Base-by-base conservation (phyloP, 1,284 basidiomycete species). In the Pterulicium gracile region DNA sequence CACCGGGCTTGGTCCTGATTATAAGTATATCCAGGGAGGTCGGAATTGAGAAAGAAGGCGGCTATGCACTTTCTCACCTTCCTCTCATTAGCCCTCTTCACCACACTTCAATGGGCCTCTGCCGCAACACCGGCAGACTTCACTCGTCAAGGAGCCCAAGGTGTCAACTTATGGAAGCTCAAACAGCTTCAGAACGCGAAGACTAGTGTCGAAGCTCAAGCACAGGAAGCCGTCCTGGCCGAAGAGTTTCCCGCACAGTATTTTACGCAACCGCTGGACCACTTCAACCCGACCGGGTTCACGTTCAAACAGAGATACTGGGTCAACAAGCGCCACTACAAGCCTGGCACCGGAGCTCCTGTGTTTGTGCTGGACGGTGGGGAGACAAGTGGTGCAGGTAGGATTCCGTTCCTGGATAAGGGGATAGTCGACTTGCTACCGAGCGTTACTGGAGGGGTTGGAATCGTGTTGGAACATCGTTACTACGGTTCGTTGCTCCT, bases 401-500 rank as follows among this genome's bases (percentile, higher is more conserved):
- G 86, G 46, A 56, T 87, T 41, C 75, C 77, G 7, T 87, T 81
- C 66, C 62, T 88, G 47, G 81, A 88, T 55, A 86, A 82, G 0
- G 93, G 92, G 0, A 94, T 96, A 51, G 73, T 88, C 10, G 81
- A 91, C 45, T 91, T 94, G 50, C 70, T 97, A 40, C 70, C 89
- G 1, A 79, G 78, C 47, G 88, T 81, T 10, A 95, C 89, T 0
- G 78, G 81, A 17, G 95, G 95, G 3, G 64, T 89, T 4, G 83
- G 85, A n/a, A 75, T 98, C 41, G 79, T 97, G 5, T 71, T 98
- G 22, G 95, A 98, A 60, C 93, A 95, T 61, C 74, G 92, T 52
- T 90, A 84, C 60, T 88, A 88, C 58, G 88, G 88, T 75, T 56
- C 45, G 60, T 60, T n/a, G n/a, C 52, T 44, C 18, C 42, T 1